phyloP scores from a whole-genome alignment of 2,329 filamentous ascomycete genomes.

The Westerdykella sp. region DNA sequence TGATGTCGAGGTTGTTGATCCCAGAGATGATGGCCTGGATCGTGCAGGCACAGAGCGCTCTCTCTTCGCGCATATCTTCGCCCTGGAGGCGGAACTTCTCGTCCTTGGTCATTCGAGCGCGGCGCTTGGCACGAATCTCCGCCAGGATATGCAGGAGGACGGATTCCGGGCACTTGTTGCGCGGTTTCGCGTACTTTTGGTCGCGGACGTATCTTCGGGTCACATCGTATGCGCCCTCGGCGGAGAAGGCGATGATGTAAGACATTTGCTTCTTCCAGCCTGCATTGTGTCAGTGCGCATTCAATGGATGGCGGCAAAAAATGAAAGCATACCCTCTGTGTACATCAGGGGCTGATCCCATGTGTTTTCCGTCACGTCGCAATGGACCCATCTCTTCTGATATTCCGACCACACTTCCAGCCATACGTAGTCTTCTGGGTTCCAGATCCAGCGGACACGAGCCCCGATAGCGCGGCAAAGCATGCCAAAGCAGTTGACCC shows the following conservation, averaged over 20 bases:
- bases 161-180: conserved; percentile 77
- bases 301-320: neutral
- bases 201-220: conserved; percentile 61
- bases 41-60: conserved; percentile 67
- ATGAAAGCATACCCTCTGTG: conserved; percentile 61
- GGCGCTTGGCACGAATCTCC: conserved; percentile 80
- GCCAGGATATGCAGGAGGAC: conserved; percentile 86
- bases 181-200: conserved; percentile 46
- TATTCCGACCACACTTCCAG: conserved; percentile 95
- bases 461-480: conserved; percentile 87
- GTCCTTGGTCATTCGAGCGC: conserved; percentile 78
- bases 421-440: conserved; percentile 95
- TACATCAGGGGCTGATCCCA: conserved; percentile 95
- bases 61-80: conserved; percentile 70
- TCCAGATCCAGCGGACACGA: conserved; percentile 96
- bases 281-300: conserved; percentile 26
- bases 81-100: conserved; percentile 75
- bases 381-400: conserved; percentile 90
- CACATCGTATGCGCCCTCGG: conserved; percentile 68
- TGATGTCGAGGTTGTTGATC: conserved; percentile 61
- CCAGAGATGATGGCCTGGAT: conserved; percentile 67
- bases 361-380: conserved; percentile 87
- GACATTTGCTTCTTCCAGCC: conserved; percentile 94
- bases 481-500: conserved; percentile 99
- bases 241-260: conserved; percentile 94